Evolutionary conservation across 2,329 filamentous ascomycete genomes (phyloP).

Genomic region (Trichoderma koningiopsis): DNA sequence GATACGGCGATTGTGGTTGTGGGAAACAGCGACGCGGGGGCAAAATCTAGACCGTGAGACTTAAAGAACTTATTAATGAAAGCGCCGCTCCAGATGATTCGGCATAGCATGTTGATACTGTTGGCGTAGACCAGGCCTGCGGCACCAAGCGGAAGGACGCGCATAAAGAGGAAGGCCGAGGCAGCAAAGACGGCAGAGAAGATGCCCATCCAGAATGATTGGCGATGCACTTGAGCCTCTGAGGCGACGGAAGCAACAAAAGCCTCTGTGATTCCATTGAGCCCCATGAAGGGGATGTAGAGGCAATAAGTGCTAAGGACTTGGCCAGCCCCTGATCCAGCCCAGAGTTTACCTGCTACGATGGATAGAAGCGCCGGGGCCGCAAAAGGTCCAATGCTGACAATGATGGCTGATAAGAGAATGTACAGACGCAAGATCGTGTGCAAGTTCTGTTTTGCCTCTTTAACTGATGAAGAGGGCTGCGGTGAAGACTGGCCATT

Average conservation of each 20-base stretch:
- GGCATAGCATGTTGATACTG: slow-evolving; percentile 82
- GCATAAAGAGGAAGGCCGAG: slow-evolving; percentile 74
- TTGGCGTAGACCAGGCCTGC: slow-evolving; percentile 84
- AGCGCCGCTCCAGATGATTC: slow-evolving; percentile 75
- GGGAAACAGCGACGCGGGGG: slow-evolving; percentile 35
- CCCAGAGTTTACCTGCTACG: slow-evolving; percentile 78
- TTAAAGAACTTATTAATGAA: slow-evolving; percentile 72
- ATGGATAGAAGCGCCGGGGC: slow-evolving; percentile 73
- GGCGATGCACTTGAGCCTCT: slow-evolving; percentile 70
- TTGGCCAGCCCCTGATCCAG: slow-evolving; percentile 67
- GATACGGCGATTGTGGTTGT: slow-evolving; percentile 34
- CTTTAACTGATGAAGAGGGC: slow-evolving; percentile 38
- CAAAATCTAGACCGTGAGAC: slow-evolving; percentile 42
- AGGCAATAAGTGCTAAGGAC: slow-evolving; percentile 83
- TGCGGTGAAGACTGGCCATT: slow-evolving; percentile 26
- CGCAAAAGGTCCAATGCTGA: slow-evolving; percentile 72
- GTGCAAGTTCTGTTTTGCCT: slow-evolving; percentile 56
- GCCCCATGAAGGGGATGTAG: slow-evolving; percentile 87
- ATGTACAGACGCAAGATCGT: slow-evolving; percentile 72
- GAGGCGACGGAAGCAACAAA: slow-evolving; percentile 89
- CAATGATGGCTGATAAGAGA: slow-evolving; percentile 69
- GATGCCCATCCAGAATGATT: slow-evolving; percentile 80
- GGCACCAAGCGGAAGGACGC: slow-evolving; percentile 70
- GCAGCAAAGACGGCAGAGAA: slow-evolving; percentile 78
- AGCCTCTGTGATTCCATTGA: slow-evolving; percentile 89